Conservation (phyloP, 2,329 filamentous ascomycete species). For the Phaeomoniella chlamydospora region DNA sequence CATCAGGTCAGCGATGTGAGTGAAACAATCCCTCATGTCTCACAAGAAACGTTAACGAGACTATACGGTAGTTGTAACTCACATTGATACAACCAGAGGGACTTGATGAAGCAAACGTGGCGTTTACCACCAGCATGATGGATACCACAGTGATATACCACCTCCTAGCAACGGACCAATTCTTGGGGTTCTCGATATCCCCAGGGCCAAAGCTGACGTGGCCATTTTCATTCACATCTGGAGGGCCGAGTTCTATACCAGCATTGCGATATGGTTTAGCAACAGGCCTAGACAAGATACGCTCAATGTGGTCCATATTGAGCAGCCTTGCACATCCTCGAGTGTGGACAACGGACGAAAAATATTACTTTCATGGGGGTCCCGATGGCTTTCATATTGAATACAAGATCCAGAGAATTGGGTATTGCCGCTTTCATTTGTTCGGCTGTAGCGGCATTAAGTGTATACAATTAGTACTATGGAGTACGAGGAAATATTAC, state of each 20-base stretch:
- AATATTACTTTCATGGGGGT: too few species aligned
- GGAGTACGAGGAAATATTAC: too few species aligned
- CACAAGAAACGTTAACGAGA: too few species aligned
- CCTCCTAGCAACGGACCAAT: constrained; percentile 22
- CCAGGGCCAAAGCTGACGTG: constrained; percentile 34
- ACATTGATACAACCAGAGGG: constrained; percentile 20
- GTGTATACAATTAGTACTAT: too few species aligned
- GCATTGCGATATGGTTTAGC: constrained; percentile 38
- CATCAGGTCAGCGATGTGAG: too few species aligned
- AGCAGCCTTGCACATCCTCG: too few species aligned
- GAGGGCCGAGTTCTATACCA: constrained; percentile 20
- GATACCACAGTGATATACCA: constrained; percentile 27
- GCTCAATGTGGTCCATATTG: constrained; percentile 24
- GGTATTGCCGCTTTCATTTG: too few species aligned
- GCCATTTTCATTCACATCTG: constrained; percentile 34
- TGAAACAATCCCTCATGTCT: too few species aligned
- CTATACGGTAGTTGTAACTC: not conserved
- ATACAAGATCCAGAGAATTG: too few species aligned
- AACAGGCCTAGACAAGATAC: constrained; percentile 34
- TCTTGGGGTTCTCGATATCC: constrained; percentile 31
- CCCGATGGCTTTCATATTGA: too few species aligned
- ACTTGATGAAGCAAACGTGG: constrained; percentile 36
- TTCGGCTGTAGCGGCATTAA: too few species aligned
- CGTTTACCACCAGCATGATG: constrained; percentile 34
- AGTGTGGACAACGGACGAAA: too few species aligned